These are phyloP conservation scores for Colletotrichum spaethianum DNA, from an alignment of 2,329 filamentous ascomycete genomes.

Conservation along the genomic window DNA sequence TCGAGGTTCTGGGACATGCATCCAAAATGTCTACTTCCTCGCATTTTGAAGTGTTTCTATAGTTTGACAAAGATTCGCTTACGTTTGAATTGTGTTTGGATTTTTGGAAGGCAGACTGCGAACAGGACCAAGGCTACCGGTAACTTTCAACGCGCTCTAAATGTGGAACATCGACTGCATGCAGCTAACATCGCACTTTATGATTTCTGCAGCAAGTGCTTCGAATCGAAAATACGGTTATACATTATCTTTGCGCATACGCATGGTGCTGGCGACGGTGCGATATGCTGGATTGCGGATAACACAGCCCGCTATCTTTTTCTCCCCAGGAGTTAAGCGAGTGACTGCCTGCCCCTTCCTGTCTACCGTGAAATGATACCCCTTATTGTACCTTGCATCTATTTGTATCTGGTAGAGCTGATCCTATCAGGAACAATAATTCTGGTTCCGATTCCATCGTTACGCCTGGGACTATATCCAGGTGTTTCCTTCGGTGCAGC, in stretches of 20 bases:
- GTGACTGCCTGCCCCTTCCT: background rate
- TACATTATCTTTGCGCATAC: background rate
- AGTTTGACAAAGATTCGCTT: background rate
- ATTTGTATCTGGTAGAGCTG: background rate
- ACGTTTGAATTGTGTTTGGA: background rate
- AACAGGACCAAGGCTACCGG: background rate
- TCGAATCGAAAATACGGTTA: background rate
- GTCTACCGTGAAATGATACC: background rate
- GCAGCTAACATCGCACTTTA: background rate
- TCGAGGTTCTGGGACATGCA: constrained; percentile 15
- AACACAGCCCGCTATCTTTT: too few species aligned
- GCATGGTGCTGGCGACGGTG: background rate
- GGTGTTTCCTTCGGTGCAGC: fast-evolving
- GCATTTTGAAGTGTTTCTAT: background rate
- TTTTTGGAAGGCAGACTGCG: background rate
- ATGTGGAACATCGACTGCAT: background rate
- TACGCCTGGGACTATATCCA: background rate
- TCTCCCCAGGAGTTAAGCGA: background rate
- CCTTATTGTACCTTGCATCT: background rate
- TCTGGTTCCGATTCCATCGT: background rate
- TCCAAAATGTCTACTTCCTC: background rate
- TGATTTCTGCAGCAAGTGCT: background rate
- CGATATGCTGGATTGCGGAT: background rate
- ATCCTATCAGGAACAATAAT: fast-evolving
- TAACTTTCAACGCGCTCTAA: background rate